Evolutionary conservation across 441 rosid species (phyloP), one percentile per base, ranked within the genome.

Genomic region (Populus hybrid): DNA sequence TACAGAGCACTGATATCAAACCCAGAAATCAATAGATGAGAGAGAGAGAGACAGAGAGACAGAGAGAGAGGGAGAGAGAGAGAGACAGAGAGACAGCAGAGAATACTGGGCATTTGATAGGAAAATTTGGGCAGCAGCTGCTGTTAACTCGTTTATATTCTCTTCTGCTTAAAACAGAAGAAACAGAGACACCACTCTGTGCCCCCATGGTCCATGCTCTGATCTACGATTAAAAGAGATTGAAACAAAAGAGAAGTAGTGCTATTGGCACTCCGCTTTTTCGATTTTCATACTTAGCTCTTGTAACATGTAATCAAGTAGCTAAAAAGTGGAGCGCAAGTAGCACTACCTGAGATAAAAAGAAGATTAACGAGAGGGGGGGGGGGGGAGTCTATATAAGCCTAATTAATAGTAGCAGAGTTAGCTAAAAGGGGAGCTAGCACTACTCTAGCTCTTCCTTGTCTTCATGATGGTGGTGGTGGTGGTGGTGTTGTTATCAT

Each of bases 241-340:
- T 26, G 59, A 24, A 69, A 66, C 53, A 71, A 70, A 40, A 83
- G 81, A 65, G 67, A 50, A 79, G 70, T 73, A 78, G 93, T 87
- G 89, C 91, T 89, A 83, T 80, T 81, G 65, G 75, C 84, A 86
- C 89, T 85, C 90, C 90, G 86, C 84, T 72, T 80, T 68, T 76
- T 66, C 69, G 50, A 2, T 35, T 67, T 32, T 21, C 42, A 35
- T 46, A 65, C 2, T 59, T 67, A 26, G 6, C 2, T 32, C 71
- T 7, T 24, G n/a, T 10, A 14, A 65, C 12, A 9, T 3, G 59
- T 0, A 9, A 23, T 64, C 57, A 66, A 76, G 76, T 30, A 9
- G 67, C 34, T 30, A 76, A 21, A 82, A 83, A 80, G 79, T 84
- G 97, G 91, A 89, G 92, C 89, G 83, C 88, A 81, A 83, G 84